These are phyloP conservation scores for Hymenoscyphus fraxineus DNA, from an alignment of 2,329 filamentous ascomycete species.

Conservation along the genomic window DNA sequence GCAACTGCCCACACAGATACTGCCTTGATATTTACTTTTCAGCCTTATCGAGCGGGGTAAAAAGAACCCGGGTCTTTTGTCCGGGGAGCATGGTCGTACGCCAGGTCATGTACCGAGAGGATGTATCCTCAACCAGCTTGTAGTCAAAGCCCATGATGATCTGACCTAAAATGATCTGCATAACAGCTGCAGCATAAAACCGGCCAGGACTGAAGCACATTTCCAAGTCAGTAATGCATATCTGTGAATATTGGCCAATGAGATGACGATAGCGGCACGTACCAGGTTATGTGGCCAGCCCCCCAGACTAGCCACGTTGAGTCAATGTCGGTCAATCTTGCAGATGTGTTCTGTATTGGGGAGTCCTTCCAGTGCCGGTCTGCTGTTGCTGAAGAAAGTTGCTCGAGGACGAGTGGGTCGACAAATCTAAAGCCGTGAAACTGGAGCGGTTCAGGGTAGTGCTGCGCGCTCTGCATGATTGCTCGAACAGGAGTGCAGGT, in stretches of 20 bases:
- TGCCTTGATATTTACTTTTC: no score
- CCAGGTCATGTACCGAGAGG: not conserved
- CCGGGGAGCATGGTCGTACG: not conserved
- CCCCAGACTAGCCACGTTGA: constrained; percentile 4
- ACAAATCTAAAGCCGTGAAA: constrained; percentile 8
- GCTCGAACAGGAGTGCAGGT: constrained; percentile 1
- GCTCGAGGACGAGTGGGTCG: no score
- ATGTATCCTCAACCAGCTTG: not conserved
- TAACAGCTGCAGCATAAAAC: not conserved
- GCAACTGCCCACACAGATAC: no score
- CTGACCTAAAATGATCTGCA: not conserved
- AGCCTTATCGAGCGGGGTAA: not conserved
- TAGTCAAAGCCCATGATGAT: not conserved
- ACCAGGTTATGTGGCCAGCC: not conserved
- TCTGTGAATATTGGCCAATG: not conserved
- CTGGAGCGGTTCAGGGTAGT: not conserved
- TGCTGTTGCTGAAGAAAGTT: no score
- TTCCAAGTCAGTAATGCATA: not conserved
- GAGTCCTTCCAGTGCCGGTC: no score
- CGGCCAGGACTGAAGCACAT: not conserved
- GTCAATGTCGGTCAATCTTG: not conserved
- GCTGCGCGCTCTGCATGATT: not conserved
- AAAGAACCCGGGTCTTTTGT: not conserved
- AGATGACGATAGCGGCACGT: not conserved
- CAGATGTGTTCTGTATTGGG: no score